These are phyloP conservation scores for Xylariales sp. DNA, from an alignment of 2,329 filamentous ascomycete species.

Conservation along the genomic window DNA sequence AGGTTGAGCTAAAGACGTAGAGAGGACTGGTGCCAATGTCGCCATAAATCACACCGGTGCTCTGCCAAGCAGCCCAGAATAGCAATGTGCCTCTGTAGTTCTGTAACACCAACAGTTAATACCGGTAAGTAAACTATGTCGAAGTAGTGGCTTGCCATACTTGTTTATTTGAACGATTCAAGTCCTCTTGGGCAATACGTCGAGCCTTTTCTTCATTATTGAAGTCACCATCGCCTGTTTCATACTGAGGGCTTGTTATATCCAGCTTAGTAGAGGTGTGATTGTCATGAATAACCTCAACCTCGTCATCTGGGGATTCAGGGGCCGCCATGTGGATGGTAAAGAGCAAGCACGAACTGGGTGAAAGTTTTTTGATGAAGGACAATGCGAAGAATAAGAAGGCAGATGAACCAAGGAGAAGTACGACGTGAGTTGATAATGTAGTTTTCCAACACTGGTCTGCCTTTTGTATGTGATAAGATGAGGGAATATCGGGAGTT, in stretches of 20 bases:
- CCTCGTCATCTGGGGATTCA: neutral
- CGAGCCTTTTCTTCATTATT: constrained; percentile 8
- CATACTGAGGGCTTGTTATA: neutral
- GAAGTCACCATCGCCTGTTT: neutral
- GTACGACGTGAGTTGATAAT: too few relatives aligned
- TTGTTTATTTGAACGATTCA: constrained; percentile 6
- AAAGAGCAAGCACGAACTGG: too few relatives aligned
- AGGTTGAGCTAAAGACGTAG: constrained; percentile 66
- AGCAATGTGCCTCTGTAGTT: constrained; percentile 5
- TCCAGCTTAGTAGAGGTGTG: neutral
- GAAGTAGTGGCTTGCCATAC: neutral
- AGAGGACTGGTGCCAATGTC: constrained; percentile 58
- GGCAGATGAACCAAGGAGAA: too few relatives aligned
- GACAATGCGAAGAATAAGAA: too few relatives aligned
- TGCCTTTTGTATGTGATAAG: too few relatives aligned
- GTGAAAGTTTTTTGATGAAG: too few relatives aligned
- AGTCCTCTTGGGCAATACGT: constrained; percentile 6
- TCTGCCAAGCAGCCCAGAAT: constrained; percentile 52
- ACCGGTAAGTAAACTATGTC: neutral
- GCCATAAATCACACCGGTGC: constrained; percentile 60
- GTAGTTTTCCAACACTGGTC: too few relatives aligned
- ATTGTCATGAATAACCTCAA: neutral
- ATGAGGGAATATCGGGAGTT: too few relatives aligned
- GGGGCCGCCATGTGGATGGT: too few relatives aligned
- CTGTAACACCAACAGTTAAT: neutral